Evolutionary conservation across 164 flowering plant genomes (phyloP), one percentile per base, ranked within the genome.

Genomic region (Annona cherimola): DNA sequence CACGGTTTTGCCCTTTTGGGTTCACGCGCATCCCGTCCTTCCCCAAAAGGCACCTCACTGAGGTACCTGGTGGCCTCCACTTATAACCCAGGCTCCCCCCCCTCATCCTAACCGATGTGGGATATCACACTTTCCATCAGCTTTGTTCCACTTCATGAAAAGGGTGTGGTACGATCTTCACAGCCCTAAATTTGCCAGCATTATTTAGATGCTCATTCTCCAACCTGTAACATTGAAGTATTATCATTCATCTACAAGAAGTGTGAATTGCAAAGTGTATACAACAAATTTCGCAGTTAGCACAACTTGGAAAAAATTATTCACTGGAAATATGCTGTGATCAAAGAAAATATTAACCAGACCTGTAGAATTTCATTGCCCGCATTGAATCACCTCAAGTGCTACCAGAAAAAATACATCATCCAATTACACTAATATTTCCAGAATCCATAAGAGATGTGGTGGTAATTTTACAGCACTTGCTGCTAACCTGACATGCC

Each of bases 171-270:
- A 94, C 97, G 73, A 82, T 84, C 77, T 87, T 88, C 14, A 92
- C 97, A 73, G 96, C 96, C 78, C 97, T 87, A 76, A 89, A 94
- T 67, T 92, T 89, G 61, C 97, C 98, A 61, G 93, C 95, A 88
- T 94, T 94, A 77, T 90, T 94, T 61, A 94, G 90, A 88, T 94
- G 98, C 91, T 94, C 98, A 86, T 94, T 94, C 91, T 94, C 98
- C 88, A 94, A 87, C 79, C 98, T 93, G 88, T 16, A 50, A 65
- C 74, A 75, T 74, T 61, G 40, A 55, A 16, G 35, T 26, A 66
- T 46, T 12, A 2, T 20, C 8, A 41, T 35, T 46, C 45, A 64
- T 64, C 19, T 40, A 44, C 18, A 4, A 40, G 43, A 16, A 50
- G 57, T 50, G 57, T 50, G 14, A 5, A 16, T 7, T 50, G 14